phyloP scores from a whole-genome alignment of 495 filamentous ascomycete species.

The Podospora comata region DNA sequence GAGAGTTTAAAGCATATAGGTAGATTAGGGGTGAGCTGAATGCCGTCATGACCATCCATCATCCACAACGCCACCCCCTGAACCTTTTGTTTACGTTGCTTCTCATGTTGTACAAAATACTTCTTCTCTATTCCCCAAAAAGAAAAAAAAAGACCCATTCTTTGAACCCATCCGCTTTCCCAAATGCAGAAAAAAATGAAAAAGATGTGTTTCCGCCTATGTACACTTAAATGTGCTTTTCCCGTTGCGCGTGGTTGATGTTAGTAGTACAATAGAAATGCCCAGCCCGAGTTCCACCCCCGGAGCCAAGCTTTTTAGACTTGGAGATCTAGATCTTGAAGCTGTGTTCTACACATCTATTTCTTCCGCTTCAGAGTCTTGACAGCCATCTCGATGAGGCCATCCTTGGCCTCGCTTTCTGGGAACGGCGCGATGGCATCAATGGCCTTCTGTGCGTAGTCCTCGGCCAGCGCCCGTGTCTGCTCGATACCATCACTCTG shows the following conservation, averaged over 20 bases:
- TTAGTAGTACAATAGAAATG: conserved; percentile 10
- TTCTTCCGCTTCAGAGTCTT: conserved; percentile 89
- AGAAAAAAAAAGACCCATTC: background rate
- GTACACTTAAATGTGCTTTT: background rate
- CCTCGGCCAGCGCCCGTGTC: conserved; percentile 81
- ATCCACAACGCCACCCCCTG: background rate
- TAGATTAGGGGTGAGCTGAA: background rate
- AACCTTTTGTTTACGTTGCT: background rate
- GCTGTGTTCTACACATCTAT: conserved; percentile 34
- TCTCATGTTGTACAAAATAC: background rate
- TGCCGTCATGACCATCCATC: background rate
- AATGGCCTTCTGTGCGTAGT: conserved; percentile 86
- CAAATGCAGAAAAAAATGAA: background rate
- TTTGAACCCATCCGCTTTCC: background rate
- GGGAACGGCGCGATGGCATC: conserved; percentile 78
- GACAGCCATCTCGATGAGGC: conserved; percentile 86
- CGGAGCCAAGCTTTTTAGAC: conserved; percentile 21
- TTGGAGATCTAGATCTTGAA: background rate
- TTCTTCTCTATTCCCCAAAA: background rate
- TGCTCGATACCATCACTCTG: conserved; percentile 84
- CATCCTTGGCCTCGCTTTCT: conserved; percentile 85
- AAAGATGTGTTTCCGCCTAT: background rate
- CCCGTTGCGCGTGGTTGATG: background rate
- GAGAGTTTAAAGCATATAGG: background rate
- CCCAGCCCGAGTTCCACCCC: background rate